A percentile compares a stretch with the other conserved stretches of the same genome.
Evolutionary conservation across 2,329 filamentous ascomycete genomes (phyloP).

Genomic region (Botrytis fragariae): DNA sequence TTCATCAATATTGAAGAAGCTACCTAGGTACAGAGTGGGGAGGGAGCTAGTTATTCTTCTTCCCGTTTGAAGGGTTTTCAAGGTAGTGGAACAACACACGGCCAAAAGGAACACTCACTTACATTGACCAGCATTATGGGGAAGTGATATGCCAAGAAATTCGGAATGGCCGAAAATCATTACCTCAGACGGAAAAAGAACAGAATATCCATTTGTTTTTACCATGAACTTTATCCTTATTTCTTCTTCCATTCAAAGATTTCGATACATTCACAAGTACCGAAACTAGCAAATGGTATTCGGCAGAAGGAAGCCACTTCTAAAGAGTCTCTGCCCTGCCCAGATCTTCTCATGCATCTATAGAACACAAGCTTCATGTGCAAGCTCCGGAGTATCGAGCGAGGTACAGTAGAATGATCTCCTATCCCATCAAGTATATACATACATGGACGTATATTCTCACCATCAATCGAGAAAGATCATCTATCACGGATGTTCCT

Average conservation of each 20-base stretch:
- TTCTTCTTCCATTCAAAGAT: background rate
- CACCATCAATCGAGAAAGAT: background rate
- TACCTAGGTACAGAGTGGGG: background rate
- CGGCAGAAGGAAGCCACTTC: background rate
- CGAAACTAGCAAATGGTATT: background rate
- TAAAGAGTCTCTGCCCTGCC: background rate
- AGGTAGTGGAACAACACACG: background rate
- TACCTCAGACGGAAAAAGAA: background rate
- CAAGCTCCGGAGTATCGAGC: background rate
- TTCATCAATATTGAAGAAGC: background rate
- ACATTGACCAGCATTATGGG: background rate
- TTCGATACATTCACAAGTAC: background rate
- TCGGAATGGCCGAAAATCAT: background rate
- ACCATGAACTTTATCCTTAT: background rate
- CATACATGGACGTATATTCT: background rate
- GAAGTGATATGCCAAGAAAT: background rate
- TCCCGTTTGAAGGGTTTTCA: background rate
- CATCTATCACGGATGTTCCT: background rate
- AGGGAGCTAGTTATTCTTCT: background rate
- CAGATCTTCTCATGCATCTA: background rate
- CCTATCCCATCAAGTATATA: too few species aligned
- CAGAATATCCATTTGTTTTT: background rate
- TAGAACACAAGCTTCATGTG: background rate
- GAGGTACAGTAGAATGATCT: background rate
- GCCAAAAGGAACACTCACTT: background rate